These are phyloP conservation scores for Prunus fruticosa DNA, from an alignment of 306 rosid species.

Conservation along the genomic window DNA sequence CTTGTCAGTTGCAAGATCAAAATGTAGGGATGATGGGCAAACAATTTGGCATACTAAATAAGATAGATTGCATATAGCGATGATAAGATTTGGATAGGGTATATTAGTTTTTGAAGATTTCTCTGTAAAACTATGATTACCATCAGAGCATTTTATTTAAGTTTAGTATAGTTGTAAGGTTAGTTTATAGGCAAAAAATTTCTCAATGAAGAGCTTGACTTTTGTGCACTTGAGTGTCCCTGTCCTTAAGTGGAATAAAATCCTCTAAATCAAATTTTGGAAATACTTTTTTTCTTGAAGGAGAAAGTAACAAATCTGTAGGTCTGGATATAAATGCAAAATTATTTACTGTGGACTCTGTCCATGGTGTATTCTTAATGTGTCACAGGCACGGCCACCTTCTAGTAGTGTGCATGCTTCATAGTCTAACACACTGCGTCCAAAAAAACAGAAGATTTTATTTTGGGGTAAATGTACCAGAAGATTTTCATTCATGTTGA, in stretches of 20 bases:
- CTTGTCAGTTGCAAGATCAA: not conserved
- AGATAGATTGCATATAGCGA: not conserved
- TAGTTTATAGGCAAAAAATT: not conserved
- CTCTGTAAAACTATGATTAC: not conserved
- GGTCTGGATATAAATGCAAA: not conserved
- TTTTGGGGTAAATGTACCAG: constrained; percentile 12
- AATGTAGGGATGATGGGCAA: not conserved
- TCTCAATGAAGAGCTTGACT: not conserved
- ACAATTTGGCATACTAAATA: not conserved
- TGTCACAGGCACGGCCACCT: not conserved
- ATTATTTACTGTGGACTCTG: not conserved
- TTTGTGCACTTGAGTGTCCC: not conserved
- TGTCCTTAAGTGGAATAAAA: not conserved
- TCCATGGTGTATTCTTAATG: not conserved
- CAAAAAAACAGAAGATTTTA: not conserved
- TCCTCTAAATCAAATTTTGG: not conserved
- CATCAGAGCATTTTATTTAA: not conserved
- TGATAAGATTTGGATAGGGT: not conserved
- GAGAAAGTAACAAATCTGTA: not conserved
- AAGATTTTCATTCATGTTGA: constrained; percentile 21
- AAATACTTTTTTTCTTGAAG: not conserved
- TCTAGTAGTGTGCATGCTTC: not conserved
- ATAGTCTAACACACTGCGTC: not conserved
- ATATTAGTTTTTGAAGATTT: not conserved
- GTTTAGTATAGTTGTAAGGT: not conserved